Percentiles rank a stretch among this genome's conserved stretches.
These are phyloP conservation scores for Penicillium sp. DNA, from an alignment of 2,329 filamentous ascomycete species.

Conservation along the genomic window DNA sequence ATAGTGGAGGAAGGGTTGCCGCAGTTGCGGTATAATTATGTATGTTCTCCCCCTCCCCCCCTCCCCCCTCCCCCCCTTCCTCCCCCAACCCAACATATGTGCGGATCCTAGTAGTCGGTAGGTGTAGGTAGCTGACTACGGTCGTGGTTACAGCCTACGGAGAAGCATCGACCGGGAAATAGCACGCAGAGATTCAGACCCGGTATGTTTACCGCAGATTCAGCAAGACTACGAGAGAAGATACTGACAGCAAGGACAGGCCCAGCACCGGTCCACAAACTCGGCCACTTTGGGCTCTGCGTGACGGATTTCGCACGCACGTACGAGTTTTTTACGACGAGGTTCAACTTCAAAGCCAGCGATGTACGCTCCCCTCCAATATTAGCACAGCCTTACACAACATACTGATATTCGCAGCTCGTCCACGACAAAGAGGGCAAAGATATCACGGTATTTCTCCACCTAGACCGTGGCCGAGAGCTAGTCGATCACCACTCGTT, in stretches of 20 bases:
- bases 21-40: slow-evolving; percentile 23
- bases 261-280: slow-evolving; percentile 30
- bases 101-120: too few species aligned
- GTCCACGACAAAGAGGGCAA: slow-evolving; percentile 28
- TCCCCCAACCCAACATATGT: too few species aligned
- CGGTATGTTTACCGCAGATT: slow-evolving; percentile 13
- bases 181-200: slow-evolving; percentile 30
- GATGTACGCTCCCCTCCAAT: slow-evolving; percentile 34
- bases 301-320: slow-evolving; percentile 31
- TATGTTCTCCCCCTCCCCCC: slow-evolving; percentile 25
- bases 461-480: slow-evolving; percentile 55
- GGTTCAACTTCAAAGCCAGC: slow-evolving; percentile 38
- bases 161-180: neutral
- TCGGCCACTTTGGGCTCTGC: slow-evolving; percentile 37
- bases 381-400: too few species aligned
- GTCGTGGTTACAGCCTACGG: neutral
- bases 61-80: too few species aligned
- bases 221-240: slow-evolving; percentile 21
- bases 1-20: slow-evolving; percentile 22
- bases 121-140: too few species aligned
- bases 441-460: slow-evolving; percentile 51
- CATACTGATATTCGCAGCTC: neutral
- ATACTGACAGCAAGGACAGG: slow-evolving; percentile 33
- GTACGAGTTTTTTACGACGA: slow-evolving; percentile 35
- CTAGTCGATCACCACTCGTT: slow-evolving; percentile 60